phyloP scores from a whole-genome alignment of 2,329 filamentous ascomycete species.

The Botryotinia globosa region DNA sequence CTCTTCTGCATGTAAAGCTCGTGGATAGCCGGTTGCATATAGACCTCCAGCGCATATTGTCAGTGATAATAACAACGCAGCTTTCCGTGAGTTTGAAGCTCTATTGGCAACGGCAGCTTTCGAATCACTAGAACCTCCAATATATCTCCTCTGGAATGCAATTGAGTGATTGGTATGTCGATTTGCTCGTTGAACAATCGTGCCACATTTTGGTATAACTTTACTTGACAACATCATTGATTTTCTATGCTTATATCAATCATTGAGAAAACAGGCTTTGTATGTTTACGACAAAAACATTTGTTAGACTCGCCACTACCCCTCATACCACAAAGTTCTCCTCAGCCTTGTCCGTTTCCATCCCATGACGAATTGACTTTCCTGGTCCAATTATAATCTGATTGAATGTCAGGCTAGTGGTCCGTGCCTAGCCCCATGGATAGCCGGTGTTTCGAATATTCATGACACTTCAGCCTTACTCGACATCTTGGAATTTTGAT shows the following conservation, averaged over 20 bases:
- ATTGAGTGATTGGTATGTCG: slow-evolving; percentile 20
- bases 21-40: slow-evolving; percentile 32
- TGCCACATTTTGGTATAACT: slow-evolving; percentile 19
- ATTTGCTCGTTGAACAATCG: slow-evolving; percentile 25
- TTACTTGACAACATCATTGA: slow-evolving; percentile 30
- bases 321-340: slow-evolving; percentile 9
- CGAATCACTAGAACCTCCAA: slow-evolving; percentile 24
- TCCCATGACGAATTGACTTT: slow-evolving; percentile 19
- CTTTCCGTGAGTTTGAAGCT: slow-evolving; percentile 18
- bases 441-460: slow-evolving; percentile 1
- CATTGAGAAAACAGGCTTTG: background rate
- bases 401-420: slow-evolving; percentile 1
- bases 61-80: slow-evolving; percentile 29
- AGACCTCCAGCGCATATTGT: slow-evolving; percentile 31
- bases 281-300: slow-evolving; percentile 3
- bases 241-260: background rate
- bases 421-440: slow-evolving; percentile 5
- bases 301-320: slow-evolving; percentile 10
- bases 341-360: slow-evolving; percentile 17
- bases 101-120: slow-evolving; percentile 25
- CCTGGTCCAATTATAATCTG: background rate
- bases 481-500: background rate
- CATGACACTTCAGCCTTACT: slow-evolving; percentile 18
- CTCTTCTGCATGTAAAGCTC: slow-evolving; percentile 33
- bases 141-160: slow-evolving; percentile 27